Evolutionary conservation across 2,329 filamentous ascomycete genomes (phyloP).

Genomic region (Macrophomina tecta): DNA sequence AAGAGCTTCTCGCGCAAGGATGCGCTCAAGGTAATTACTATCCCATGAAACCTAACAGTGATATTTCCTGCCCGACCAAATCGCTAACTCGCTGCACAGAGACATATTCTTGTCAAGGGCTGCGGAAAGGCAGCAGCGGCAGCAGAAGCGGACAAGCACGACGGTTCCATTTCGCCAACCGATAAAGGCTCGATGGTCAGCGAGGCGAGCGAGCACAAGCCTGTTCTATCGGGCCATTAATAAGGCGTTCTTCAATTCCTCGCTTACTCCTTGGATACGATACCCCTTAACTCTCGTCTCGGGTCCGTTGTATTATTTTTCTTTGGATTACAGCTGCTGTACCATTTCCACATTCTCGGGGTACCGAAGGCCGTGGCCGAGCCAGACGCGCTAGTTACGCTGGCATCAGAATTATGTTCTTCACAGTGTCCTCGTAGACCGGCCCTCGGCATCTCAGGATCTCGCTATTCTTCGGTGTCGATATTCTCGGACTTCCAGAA

Average conservation of each 20-base stretch:
- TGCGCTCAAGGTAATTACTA: constrained; percentile 79
- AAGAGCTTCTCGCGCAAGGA: constrained; percentile 98
- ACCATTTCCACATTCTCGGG: constrained; percentile 11
- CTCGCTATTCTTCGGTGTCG: constrained; percentile 19
- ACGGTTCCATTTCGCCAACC: constrained; percentile 26
- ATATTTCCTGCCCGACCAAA: background rate
- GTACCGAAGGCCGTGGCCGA: background rate
- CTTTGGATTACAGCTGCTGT: constrained; percentile 10
- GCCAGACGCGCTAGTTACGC: background rate
- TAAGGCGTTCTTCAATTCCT: constrained; percentile 14
- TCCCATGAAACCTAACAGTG: background rate
- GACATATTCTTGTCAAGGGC: constrained; percentile 71
- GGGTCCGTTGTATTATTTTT: constrained; percentile 19
- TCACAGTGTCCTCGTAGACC: background rate
- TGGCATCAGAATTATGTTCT: background rate
- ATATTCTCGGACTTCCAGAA: constrained; percentile 7
- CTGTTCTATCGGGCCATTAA: constrained; percentile 20
- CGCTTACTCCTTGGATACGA: constrained; percentile 19
- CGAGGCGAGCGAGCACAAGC: constrained; percentile 26
- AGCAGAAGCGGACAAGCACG: constrained; percentile 39
- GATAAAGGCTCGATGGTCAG: constrained; percentile 25
- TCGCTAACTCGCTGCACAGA: constrained; percentile 51
- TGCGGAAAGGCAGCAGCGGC: constrained; percentile 62
- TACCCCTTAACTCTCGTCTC: constrained; percentile 17
- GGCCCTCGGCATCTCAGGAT: background rate